A percentile compares a stretch with the other conserved stretches of the same genome.
Conservation (phyloP, 139 green algal species). For the Diplosphaera chodatii region DNA sequence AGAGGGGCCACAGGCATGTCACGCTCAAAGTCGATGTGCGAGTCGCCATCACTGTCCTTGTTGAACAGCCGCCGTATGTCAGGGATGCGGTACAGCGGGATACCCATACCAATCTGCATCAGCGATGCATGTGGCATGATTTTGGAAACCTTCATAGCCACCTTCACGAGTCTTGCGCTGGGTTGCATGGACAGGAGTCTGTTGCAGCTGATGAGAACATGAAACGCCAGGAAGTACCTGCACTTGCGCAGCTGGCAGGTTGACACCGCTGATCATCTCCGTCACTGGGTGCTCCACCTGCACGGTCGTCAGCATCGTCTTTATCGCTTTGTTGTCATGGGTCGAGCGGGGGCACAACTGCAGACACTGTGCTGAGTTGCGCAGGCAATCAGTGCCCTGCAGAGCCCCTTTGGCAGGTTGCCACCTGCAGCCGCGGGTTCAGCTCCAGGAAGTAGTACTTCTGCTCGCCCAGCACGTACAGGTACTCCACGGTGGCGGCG, state of each 20-base stretch:
- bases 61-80: conserved; percentile 75
- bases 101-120: conserved; percentile 74
- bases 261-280: conserved; percentile 90
- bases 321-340: not conserved
- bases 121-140: no score
- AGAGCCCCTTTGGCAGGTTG: no score
- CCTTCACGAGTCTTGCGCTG: no score
- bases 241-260: conserved; percentile 90
- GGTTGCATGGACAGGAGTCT: no score
- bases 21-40: conserved; percentile 73
- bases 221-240: conserved; percentile 40
- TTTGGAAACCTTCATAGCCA: no score
- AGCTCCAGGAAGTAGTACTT: conserved; percentile 97
- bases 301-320: not conserved
- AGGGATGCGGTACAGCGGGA: conserved; percentile 83
- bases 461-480: conserved; percentile 78
- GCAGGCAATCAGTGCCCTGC: no score
- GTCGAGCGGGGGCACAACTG: no score
- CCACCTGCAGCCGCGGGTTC: conserved; percentile 91
- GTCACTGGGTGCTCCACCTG: conserved; percentile 98
- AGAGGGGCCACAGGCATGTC: conserved; percentile 34
- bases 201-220: no score
- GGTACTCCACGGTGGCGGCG: conserved; percentile 93
- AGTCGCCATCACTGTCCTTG: conserved; percentile 30
- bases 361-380: no score